Evolutionary conservation across 164 flowering plant species (phyloP), one percentile per base, ranked within the genome.

Genomic region (Liriodendron chinense): DNA sequence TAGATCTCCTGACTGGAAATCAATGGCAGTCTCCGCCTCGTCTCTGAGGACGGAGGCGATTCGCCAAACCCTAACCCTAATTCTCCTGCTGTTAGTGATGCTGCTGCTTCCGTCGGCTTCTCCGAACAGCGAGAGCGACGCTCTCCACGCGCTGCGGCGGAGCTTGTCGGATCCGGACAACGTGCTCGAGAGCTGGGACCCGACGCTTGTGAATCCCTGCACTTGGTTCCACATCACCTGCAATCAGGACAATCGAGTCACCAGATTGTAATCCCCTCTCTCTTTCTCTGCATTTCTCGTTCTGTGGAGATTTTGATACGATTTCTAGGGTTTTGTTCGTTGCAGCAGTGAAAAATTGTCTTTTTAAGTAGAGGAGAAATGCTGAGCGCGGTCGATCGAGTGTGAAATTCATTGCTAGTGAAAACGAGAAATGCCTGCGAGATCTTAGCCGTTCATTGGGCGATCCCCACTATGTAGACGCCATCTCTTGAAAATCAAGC

Each of bases 191-290:
- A 94, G 98, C 89, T 94, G 98, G 97, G 96, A 92, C 87, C 94
- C 91, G 25, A 91, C 85, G 56, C 90, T 94, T 20, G 98, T 94
- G 4, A 89, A 85, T 72, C 98, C 98, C 25, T 93, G 96, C 77
- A 93, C 98, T 43, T 93, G 98, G 98, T 93, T 93, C 64, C 94
- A 93, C 77, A 78, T 93, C 87, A 93, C 96, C 65, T 94, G 98
- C 79, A 86, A 92, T 78, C 91, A 86, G 74, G 90, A 91, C 69
- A 91, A 87, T 71, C 92, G 86, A 69, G 98, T 94, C 73, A 94
- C 95, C 13, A 84, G 98, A 76, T 76, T 94, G 98, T 92, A 81
- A 69, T 83, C n/a, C 20, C 59, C 43, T 68, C 7, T 21, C 34
- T 47, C 22, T 22, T 13, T 73, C 4, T 7, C 10, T 7, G 2